These are phyloP conservation scores for Prunus campanulata DNA, from an alignment of 306 rosid genomes.

Conservation along the genomic window DNA sequence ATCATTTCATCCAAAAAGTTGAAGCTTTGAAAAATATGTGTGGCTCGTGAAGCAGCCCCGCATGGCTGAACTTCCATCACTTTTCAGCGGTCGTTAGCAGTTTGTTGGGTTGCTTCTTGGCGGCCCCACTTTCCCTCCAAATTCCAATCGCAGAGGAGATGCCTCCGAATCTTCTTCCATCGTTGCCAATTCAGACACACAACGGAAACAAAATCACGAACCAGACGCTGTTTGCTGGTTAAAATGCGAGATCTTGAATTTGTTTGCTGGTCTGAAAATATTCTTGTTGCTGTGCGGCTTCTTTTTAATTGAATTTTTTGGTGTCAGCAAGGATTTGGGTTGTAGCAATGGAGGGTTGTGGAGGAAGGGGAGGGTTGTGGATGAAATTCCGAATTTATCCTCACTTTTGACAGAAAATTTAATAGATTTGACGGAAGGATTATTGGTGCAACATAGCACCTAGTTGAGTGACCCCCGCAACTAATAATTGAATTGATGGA, in stretches of 20 bases:
- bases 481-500: no score
- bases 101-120: background rate
- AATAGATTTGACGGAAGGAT: no score
- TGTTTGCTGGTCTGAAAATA: slow-evolving; percentile 27
- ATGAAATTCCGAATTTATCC: no score
- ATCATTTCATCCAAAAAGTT: no score
- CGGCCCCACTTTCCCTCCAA: slow-evolving; percentile 44
- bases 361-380: no score
- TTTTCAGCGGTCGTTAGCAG: slow-evolving; percentile 24
- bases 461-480: no score
- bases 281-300: background rate
- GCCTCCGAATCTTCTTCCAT: slow-evolving; percentile 61
- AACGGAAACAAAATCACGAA: background rate
- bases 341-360: no score
- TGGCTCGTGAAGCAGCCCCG: slow-evolving; percentile 19
- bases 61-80: slow-evolving; percentile 14
- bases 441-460: no score
- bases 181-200: background rate
- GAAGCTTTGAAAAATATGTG: background rate
- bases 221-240: slow-evolving; percentile 9
- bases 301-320: background rate
- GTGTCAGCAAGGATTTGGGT: background rate
- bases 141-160: slow-evolving; percentile 46
- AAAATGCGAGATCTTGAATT: slow-evolving; percentile 72
- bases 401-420: no score